These are phyloP conservation scores for Suillus fuscotomentosus DNA, from an alignment of 768 basidiomycete species.

Conservation along the genomic window DNA sequence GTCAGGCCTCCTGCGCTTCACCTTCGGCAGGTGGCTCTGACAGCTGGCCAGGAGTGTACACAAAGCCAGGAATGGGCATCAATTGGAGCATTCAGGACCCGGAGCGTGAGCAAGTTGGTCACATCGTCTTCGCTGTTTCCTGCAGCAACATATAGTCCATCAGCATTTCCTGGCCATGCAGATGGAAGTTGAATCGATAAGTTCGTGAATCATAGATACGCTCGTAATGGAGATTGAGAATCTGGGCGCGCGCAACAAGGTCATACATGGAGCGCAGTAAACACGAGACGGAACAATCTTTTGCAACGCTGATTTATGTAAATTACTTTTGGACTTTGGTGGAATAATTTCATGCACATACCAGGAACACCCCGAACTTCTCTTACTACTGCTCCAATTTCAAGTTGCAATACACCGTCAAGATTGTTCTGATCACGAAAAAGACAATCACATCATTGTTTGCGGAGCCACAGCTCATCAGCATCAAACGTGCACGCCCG, in stretches of 20 bases:
- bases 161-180: not conserved
- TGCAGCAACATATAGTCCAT: not conserved
- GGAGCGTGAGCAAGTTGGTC: conserved; percentile 27
- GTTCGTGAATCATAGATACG: conserved; percentile 28
- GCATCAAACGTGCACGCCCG: not conserved
- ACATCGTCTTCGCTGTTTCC: conserved; percentile 2
- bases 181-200: conserved; percentile 4
- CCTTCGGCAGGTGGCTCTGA: not conserved
- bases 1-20: not conserved
- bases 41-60: conserved; percentile 29
- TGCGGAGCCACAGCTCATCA: conserved; percentile 16
- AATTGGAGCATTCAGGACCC: conserved; percentile 38
- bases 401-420: conserved; percentile 49
- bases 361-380: conserved; percentile 43
- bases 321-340: not conserved
- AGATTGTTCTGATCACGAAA: conserved; percentile 46
- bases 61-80: conserved; percentile 44
- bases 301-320: conserved; percentile 19
- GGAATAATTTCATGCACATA: conserved; percentile 21
- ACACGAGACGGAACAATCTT: conserved; percentile 39
- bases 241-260: conserved; percentile 59
- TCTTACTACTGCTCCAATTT: conserved; percentile 50
- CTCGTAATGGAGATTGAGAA: conserved; percentile 55
- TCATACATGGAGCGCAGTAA: conserved; percentile 53
- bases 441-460: conserved; percentile 35